phyloP scores from a whole-genome alignment of 495 filamentous ascomycete species.

The Lindgomyces ingoldianus region DNA sequence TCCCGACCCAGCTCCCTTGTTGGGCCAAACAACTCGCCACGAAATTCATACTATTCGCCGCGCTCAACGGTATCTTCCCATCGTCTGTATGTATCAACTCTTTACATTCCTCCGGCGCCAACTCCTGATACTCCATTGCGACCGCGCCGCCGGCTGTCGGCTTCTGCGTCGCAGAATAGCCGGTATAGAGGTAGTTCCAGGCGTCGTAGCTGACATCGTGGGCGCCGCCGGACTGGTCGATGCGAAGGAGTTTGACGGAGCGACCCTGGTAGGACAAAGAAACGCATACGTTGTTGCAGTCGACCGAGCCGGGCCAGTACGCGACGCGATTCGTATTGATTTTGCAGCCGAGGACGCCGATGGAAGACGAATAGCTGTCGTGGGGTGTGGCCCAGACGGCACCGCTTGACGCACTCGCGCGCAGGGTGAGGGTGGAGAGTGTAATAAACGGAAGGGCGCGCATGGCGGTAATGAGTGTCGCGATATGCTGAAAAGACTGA shows the following conservation, averaged over 20 bases:
- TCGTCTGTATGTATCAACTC: slow-evolving; percentile 16
- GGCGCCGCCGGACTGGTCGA: slow-evolving; percentile 30
- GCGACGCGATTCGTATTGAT: slow-evolving; percentile 33
- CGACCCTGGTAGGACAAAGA: slow-evolving; percentile 19
- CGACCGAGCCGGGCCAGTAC: slow-evolving; percentile 25
- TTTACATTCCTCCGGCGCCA: slow-evolving; percentile 7
- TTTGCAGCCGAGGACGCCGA: slow-evolving; percentile 30
- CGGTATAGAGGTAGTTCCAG: slow-evolving; percentile 33
- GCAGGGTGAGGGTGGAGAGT: not conserved
- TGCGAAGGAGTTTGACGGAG: slow-evolving; percentile 28
- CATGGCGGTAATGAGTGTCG: not conserved
- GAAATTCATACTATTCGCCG: slow-evolving; percentile 28
- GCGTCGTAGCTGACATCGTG: slow-evolving; percentile 32
- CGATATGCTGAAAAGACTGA: not conserved
- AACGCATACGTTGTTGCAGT: slow-evolving; percentile 16
- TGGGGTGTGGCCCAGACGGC: slow-evolving; percentile 9
- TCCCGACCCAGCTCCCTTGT: slow-evolving; percentile 7
- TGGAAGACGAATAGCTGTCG: slow-evolving; percentile 8
- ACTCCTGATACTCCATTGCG: slow-evolving; percentile 7
- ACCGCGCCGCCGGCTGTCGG: slow-evolving; percentile 28
- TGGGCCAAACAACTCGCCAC: slow-evolving; percentile 10
- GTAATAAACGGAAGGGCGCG: not conserved
- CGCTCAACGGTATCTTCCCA: slow-evolving; percentile 28
- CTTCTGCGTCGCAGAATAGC: slow-evolving; percentile 3
- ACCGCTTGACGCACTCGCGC: not conserved